These are phyloP conservation scores for Oryza rufipogon DNA, from an alignment of 176 grass and related monocot genomes.

Conservation along the genomic window DNA sequence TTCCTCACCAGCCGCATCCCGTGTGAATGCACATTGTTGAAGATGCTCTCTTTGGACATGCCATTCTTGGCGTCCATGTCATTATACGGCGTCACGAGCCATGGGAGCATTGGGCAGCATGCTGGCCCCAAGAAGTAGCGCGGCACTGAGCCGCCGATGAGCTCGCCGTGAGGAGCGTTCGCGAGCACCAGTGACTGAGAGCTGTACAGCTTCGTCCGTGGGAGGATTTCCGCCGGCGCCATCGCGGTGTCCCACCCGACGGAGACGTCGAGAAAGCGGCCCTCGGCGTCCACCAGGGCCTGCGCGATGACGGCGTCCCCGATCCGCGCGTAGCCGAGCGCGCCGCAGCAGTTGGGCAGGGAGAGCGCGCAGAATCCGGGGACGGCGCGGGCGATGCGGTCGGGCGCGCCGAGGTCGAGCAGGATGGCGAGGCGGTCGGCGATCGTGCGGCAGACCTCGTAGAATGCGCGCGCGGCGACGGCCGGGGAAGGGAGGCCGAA, in stretches of 20 bases:
- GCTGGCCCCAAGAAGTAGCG: conserved; percentile 71
- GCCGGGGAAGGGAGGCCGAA: conserved; percentile 69
- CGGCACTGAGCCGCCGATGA: conserved; percentile 58
- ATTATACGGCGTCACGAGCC: conserved; percentile 79
- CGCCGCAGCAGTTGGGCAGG: conserved; percentile 85
- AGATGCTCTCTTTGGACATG: conserved; percentile 62
- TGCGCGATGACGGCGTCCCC: conserved; percentile 58
- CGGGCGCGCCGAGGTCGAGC: conserved; percentile 63
- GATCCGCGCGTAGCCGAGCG: conserved; percentile 72
- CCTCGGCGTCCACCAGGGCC: conserved; percentile 79
- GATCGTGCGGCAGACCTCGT: conserved; percentile 83
- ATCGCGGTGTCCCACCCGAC: conserved; percentile 68
- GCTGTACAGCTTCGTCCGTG: conserved; percentile 64
- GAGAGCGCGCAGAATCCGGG: conserved; percentile 68
- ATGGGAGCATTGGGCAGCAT: conserved; percentile 77
- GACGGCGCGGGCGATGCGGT: conserved; percentile 64
- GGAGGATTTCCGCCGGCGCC: conserved; percentile 59
- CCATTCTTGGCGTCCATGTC: not conserved
- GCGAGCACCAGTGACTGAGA: conserved; percentile 56
- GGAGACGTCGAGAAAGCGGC: conserved; percentile 85
- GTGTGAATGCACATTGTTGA: conserved; percentile 79
- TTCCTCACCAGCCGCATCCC: conserved; percentile 58
- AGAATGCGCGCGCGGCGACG: conserved; percentile 72
- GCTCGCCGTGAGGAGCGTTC: conserved; percentile 58
- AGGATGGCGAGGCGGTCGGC: conserved; percentile 59